Conservation (phyloP, 495 filamentous ascomycete species). For the Penicillium canescens region DNA sequence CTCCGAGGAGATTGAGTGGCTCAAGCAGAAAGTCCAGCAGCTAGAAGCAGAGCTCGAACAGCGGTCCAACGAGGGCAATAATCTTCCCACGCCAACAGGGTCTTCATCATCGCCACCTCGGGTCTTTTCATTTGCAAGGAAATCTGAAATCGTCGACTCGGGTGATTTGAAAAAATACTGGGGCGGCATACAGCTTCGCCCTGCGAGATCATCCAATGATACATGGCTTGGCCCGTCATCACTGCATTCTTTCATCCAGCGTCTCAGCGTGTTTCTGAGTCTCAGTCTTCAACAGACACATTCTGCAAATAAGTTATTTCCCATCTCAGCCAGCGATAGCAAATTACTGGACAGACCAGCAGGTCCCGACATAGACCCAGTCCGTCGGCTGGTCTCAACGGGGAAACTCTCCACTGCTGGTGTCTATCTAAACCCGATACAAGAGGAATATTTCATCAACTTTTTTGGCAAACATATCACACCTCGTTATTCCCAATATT, state of each 20-base stretch:
- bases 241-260: constrained; percentile 38
- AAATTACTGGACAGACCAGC: constrained; percentile 10
- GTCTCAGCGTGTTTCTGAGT: constrained; percentile 34
- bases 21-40: constrained; percentile 35
- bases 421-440: constrained; percentile 21
- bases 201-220: constrained; percentile 24
- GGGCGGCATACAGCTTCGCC: constrained; percentile 27
- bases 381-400: not conserved
- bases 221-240: constrained; percentile 42
- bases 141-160: not conserved
- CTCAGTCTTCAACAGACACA: constrained; percentile 30
- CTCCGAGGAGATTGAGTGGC: constrained; percentile 7
- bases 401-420: constrained; percentile 8
- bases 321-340: constrained; percentile 13
- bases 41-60: constrained; percentile 35
- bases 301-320: constrained; percentile 14
- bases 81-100: constrained; percentile 2
- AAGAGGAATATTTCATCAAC: constrained; percentile 51
- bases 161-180: constrained; percentile 16
- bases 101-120: constrained; percentile 2
- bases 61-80: not conserved
- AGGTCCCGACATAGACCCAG: not conserved
- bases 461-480: constrained; percentile 53
- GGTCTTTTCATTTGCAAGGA: not conserved
- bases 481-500: constrained; percentile 31